Conservation (phyloP, 257 asterid genomes). For the Petunia secreta region DNA sequence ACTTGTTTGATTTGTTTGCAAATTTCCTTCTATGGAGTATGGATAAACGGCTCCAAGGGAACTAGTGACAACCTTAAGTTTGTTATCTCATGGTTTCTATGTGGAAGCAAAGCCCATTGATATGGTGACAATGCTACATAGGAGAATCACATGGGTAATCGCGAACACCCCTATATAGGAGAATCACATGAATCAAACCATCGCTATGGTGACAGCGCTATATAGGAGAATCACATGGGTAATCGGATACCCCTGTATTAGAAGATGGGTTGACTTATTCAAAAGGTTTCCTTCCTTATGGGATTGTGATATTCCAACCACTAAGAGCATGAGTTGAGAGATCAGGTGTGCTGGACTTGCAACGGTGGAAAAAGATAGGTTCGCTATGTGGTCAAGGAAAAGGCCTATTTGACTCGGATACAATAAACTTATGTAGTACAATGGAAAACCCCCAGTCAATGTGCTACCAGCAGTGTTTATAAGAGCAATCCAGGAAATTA, state of each 20-base stretch:
- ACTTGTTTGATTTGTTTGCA: too few species aligned
- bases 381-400: neutral
- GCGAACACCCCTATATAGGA: neutral
- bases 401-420: neutral
- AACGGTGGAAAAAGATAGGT: neutral
- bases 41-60: neutral
- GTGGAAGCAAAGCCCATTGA: neutral
- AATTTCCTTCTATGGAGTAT: too few species aligned
- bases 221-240: slow-evolving; percentile 9
- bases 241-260: neutral
- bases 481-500: neutral
- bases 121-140: neutral
- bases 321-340: neutral
- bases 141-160: slow-evolving; percentile 18
- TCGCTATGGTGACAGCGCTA: neutral
- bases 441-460: neutral
- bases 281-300: neutral
- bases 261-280: neutral
- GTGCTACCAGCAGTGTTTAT: neutral
- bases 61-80: neutral
- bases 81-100: slow-evolving; percentile 11
- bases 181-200: neutral
- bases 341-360: slow-evolving; percentile 14
- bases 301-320: neutral
- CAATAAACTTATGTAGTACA: neutral